A percentile compares a stretch with the other conserved stretches of the same genome.
These are phyloP conservation scores for Saccharum officinarum DNA, from an alignment of 176 grass and related monocot genomes.

Conservation along the genomic window DNA sequence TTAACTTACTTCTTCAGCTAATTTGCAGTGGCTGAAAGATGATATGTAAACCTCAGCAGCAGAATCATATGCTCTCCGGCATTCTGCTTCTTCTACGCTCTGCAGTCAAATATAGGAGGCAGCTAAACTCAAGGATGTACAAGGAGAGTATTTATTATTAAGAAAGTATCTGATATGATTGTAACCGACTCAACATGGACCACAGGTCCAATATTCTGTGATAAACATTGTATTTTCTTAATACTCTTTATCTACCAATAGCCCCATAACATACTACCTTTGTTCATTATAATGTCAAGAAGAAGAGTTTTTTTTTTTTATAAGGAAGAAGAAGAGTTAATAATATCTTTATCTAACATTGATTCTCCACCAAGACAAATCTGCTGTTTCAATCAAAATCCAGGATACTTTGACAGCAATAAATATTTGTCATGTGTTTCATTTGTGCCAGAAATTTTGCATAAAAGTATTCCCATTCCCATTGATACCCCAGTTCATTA, in stretches of 20 bases:
- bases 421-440: background rate
- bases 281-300: background rate
- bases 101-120: slow-evolving; percentile 38
- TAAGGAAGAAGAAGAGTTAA: background rate
- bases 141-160: slow-evolving; percentile 12
- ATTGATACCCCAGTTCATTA: background rate
- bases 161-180: slow-evolving; percentile 17
- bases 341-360: background rate
- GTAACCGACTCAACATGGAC: background rate
- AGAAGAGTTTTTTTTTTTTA: no score
- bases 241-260: background rate
- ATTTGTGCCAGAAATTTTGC: background rate
- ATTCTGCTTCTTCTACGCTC: slow-evolving; percentile 97
- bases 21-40: slow-evolving; percentile 63
- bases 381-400: background rate
- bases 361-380: background rate
- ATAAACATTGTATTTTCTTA: background rate
- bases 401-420: background rate
- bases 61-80: slow-evolving; percentile 82
- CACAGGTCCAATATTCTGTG: background rate
- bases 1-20: slow-evolving; percentile 20
- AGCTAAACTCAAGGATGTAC: slow-evolving; percentile 19
- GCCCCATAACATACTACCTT: background rate
- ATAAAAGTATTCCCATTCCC: background rate
- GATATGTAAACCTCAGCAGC: slow-evolving; percentile 75